phyloP scores from a whole-genome alignment of 2,329 filamentous ascomycete genomes.

The Xylaria sp. region DNA sequence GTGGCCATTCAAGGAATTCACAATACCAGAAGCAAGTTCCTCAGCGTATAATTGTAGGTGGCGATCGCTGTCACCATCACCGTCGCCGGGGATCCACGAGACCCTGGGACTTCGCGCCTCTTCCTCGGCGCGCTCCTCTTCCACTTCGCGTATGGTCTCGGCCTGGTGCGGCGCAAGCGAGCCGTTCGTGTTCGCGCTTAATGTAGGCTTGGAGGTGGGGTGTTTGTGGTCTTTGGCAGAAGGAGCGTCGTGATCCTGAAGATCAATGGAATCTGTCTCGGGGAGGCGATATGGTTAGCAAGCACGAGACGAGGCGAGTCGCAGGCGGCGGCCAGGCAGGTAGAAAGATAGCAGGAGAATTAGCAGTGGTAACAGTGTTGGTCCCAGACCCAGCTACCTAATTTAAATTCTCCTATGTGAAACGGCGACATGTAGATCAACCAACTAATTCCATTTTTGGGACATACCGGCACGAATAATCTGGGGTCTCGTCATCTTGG shows the following conservation, averaged over 20 bases:
- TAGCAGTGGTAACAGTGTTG: constrained; percentile 22
- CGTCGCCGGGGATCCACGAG: constrained; percentile 59
- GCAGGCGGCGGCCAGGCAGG: neutral
- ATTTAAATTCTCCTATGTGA: constrained; percentile 40
- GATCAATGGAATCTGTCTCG: constrained; percentile 86
- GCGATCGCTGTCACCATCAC: constrained; percentile 55
- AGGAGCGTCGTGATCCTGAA: constrained; percentile 84
- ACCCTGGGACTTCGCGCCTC: constrained; percentile 72
- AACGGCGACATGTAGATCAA: constrained; percentile 29
- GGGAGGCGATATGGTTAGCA: constrained; percentile 47
- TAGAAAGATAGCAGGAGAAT: neutral
- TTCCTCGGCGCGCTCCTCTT: constrained; percentile 80
- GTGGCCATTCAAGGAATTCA: constrained; percentile 55
- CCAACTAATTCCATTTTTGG: constrained; percentile 29
- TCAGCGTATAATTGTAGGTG: constrained; percentile 60
- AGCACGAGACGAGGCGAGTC: constrained; percentile 29
- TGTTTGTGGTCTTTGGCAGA: constrained; percentile 85
- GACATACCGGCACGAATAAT: constrained; percentile 70
- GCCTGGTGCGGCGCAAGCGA: constrained; percentile 83
- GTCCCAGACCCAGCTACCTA: constrained; percentile 32
- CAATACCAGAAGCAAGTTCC: constrained; percentile 56
- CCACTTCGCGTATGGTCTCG: constrained; percentile 82
- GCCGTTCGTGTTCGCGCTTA: constrained; percentile 53
- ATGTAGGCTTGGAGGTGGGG: constrained; percentile 62
- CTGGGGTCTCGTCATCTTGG: constrained; percentile 68